Evolutionary conservation across 768 basidiomycete species (phyloP), one percentile per base, ranked within the genome.

Genomic region (Tylopilus felleus): DNA sequence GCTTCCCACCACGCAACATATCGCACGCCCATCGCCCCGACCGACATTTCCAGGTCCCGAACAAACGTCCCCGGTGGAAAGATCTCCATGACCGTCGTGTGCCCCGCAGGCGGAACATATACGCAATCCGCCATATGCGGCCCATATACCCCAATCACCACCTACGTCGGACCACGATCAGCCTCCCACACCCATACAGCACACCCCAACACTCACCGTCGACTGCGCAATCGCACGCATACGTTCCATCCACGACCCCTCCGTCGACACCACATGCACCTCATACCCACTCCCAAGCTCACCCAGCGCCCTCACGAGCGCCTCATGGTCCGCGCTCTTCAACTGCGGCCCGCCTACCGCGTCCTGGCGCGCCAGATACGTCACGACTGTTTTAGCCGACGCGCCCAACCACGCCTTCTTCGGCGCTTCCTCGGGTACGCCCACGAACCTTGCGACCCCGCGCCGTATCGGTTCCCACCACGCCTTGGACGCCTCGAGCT

Each of bases 391-490:
- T 62, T 74, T 77, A 2, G 65, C 58, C 43, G 66, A 17, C 35
- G 35, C 64, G 22, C 51, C 22, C 17, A 58, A 41, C 56, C 59
- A 52, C 14, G 53, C 53, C 51, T 48, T 55, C 29, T 58, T 53
- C 5, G 60, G 54, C 21, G 35, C 55, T 9, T 65, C 45, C 50
- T 70, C 65, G 0, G 63, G 51, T 21, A 67, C 55, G 22, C 66
- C 77, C 33, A 86, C 70, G 58, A 75, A 82, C 19, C 65, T 54
- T 5, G 74, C 76, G 8, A 84, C 58, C 19, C 70, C 71, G 21
- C 68, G 65, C 40, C 80, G 70, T 38, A 82, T 68, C 4, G 82
- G 82, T 58, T 83, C 80, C 85, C 83, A 92, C 92, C 92, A 94
- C 41, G 77, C 65, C 44, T 75, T 68, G 5, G 83, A 78, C 1